Percentiles rank a stretch among this genome's conserved stretches.
Evolutionary conservation across 1,284 basidiomycete species (phyloP).

Genomic region (Malassezia arunalokei): DNA sequence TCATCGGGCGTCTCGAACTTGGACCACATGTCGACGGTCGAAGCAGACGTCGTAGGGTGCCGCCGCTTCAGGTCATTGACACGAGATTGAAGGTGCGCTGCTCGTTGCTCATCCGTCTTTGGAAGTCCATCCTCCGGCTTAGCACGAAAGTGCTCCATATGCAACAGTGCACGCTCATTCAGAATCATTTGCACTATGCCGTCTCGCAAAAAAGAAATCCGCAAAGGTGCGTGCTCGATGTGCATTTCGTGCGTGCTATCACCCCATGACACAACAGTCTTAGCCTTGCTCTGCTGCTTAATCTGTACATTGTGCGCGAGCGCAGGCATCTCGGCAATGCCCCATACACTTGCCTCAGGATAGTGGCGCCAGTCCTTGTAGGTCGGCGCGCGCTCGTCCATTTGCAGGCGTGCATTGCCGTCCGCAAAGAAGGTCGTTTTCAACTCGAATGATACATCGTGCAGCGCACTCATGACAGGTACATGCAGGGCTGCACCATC

Average conservation of each 20-base stretch:
- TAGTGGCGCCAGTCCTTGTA: conserved; percentile 36
- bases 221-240: conserved; percentile 30
- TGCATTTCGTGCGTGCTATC: conserved; percentile 11
- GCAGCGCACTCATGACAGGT: conserved; percentile 19
- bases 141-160: conserved; percentile 82
- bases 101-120: conserved; percentile 14
- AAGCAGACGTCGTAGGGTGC: background rate
- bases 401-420: conserved; percentile 33
- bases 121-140: conserved; percentile 34
- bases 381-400: conserved; percentile 32
- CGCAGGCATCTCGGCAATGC: conserved; percentile 27
- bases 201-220: conserved; percentile 53
- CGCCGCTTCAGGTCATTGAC: background rate
- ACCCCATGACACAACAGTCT: conserved; percentile 18
- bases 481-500: conserved; percentile 21
- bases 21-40: conserved; percentile 26
- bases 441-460: conserved; percentile 36
- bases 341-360: conserved; percentile 35
- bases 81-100: conserved; percentile 24
- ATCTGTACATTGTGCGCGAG: conserved; percentile 15
- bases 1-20: conserved; percentile 53
- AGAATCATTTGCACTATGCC: conserved; percentile 69
- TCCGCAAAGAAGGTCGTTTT: conserved; percentile 31
- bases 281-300: conserved; percentile 3
- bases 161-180: conserved; percentile 77